Base-by-base conservation (phyloP, 306 rosid species). In the Mimosa pudica region DNA sequence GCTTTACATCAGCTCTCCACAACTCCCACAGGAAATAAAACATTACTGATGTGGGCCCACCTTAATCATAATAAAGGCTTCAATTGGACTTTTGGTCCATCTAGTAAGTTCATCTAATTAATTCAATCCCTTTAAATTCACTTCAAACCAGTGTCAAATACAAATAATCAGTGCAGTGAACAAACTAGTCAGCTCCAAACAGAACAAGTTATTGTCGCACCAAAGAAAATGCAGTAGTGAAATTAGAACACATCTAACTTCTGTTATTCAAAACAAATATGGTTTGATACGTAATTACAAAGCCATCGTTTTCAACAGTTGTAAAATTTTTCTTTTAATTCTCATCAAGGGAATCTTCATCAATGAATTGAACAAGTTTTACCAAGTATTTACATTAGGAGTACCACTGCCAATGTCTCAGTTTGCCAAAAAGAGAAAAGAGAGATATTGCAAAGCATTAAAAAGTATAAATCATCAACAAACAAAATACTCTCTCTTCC, bases 1-100 rank as follows among this genome's bases (percentile, higher is more conserved):
- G 74, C 77, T 47, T 17, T 24, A 47, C 14, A 41, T 45, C 2
- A 45, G 8, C n/a, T 10, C 52, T 69, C 73, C 10, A 20, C 9
- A 8, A 58, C 72, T 74, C 55, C 60, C 46, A 51, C 14, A 33
- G 51, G 45, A 71, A 77, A 72, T 49, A 72, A 44, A 68, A 36
- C 54, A 69, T 69, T 51, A 20, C 79, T 71, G 73, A 58, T 41
- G 45, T 75, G 74, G 49, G 47, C 73, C 17, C 35, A 67, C 75
- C 45, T 17, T 72, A 12, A 14, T 57, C 46, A 67, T 47, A 57
- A 47, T 35, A 16, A 33, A 62, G 67, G 41, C 67, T 30, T 61
- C 1, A 67, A 67, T 41, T 6, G 71, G 7, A 67, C 71, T 38
- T 41, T 41, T 67, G 71, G 49, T 17, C 24, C 24, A 44, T 36